Evolutionary conservation across 768 basidiomycete genomes (phyloP).

Genomic region (Suillus subluteus): DNA sequence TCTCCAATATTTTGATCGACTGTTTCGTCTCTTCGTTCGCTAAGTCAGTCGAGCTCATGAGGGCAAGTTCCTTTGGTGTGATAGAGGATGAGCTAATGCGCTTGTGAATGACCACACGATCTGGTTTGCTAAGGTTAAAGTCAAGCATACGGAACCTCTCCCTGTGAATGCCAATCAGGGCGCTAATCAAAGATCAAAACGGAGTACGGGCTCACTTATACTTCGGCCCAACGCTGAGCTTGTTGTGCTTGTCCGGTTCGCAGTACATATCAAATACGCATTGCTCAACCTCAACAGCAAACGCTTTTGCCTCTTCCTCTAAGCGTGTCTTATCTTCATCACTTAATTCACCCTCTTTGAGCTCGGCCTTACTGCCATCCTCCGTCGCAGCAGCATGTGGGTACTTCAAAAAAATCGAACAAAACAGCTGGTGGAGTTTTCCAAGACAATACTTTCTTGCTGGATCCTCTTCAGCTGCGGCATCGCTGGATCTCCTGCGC

Average conservation of each 20-base stretch:
- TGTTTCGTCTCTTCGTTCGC: conserved; percentile 86
- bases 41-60: conserved; percentile 87
- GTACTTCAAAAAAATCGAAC: conserved; percentile 71
- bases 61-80: conserved; percentile 70
- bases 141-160: conserved; percentile 89
- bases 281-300: conserved; percentile 73
- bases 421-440: conserved; percentile 74
- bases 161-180: conserved; percentile 42
- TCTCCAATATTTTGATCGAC: conserved; percentile 79
- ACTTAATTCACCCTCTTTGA: conserved; percentile 56
- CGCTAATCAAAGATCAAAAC: conserved; percentile 8
- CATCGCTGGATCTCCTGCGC: conserved; percentile 52
- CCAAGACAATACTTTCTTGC: conserved; percentile 79
- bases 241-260: conserved; percentile 75
- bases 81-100: conserved; percentile 73
- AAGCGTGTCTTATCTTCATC: conserved; percentile 62
- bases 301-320: conserved; percentile 60
- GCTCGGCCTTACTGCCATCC: conserved; percentile 39
- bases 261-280: conserved; percentile 76
- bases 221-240: conserved; percentile 65
- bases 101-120: conserved; percentile 78
- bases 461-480: conserved; percentile 62
- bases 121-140: conserved; percentile 85
- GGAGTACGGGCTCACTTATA: conserved; percentile 67
- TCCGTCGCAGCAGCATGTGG: conserved; percentile 51